These are phyloP conservation scores for Mercurialis annua DNA, from an alignment of 345 rosid species.

Conservation along the genomic window DNA sequence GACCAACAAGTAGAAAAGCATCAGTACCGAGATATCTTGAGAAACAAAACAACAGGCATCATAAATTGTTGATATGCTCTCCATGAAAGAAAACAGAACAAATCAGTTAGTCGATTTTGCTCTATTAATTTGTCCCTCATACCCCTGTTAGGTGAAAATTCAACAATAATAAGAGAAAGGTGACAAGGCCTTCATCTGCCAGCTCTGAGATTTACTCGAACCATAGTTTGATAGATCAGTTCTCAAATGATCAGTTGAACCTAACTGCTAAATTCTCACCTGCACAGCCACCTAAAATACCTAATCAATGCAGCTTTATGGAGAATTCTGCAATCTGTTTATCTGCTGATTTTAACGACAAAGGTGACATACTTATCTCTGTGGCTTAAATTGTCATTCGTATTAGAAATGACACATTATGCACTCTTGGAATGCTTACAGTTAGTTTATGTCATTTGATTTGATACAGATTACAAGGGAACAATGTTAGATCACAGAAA, in stretches of 20 bases:
- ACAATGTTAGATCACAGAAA: neutral
- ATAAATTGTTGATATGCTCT: constrained; percentile 15
- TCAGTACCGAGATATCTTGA: constrained; percentile 32
- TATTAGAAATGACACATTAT: neutral
- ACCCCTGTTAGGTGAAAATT: constrained; percentile 51
- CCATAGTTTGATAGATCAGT: constrained; percentile 27
- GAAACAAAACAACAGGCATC: constrained; percentile 37
- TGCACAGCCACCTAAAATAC: constrained; percentile 22
- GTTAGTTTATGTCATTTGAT: neutral
- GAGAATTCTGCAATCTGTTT: constrained; percentile 11
- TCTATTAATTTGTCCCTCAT: constrained; percentile 32
- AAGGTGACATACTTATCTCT: neutral
- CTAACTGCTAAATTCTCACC: constrained; percentile 18
- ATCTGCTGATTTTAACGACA: neutral
- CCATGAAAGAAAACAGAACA: constrained; percentile 6
- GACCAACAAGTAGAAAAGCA: constrained; percentile 31
- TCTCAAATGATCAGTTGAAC: constrained; percentile 27
- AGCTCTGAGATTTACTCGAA: constrained; percentile 26
- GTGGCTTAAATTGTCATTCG: neutral
- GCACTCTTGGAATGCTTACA: neutral
- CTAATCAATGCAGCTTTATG: constrained; percentile 8
- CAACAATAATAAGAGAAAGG: constrained; percentile 44
- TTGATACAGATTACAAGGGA: neutral
- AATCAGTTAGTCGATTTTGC: constrained; percentile 17
- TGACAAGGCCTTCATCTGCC: constrained; percentile 30